Base-by-base conservation (phyloP, 495 filamentous ascomycete species). In the Aspergillus steynii region DNA sequence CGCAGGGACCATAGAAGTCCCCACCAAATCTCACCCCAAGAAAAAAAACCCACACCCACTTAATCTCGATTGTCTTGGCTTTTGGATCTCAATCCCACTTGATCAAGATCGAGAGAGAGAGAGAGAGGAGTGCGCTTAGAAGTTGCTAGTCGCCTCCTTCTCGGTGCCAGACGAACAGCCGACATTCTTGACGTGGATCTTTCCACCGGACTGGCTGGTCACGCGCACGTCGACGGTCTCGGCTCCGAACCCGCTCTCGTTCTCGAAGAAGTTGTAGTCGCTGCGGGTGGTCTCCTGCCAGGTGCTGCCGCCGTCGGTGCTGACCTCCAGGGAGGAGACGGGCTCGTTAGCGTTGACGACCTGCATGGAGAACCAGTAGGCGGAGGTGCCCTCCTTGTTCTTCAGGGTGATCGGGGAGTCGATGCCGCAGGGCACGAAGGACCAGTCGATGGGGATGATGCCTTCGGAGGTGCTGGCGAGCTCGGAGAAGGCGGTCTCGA, bases 231-330 rank as follows among this genome's bases (percentile, higher is more conserved):
- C 76, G 3, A 86, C 81, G 20, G 64, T 81, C 5, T 77, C 74
- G 0, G 75, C 78, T 0, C 82, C 80, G 58, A 85, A 84, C 0
- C 85, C 85, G 47, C 73, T 74, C 1, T 66, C 28, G 58, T 82
- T 77, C 75, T 86, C 81, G 59, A 88, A 88, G 74, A 77, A 88
- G 73, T 88, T 88, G 65, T 88, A 87, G 28, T 70, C 69, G 32
- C 74, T 69, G 7, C 84, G 66, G 2, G 75, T 77, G 3, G 83
- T 83, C 29, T 60, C 52, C 65, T 78, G 66, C 83, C 83, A 88
- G 14, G 74, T 80, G 50, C 63, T 76, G 25, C 83, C 84, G 27
- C 79, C 75, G 64, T 87, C 79, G n/a, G 79, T 85, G 56, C 78
- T 82, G 55, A 86, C 82, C 62, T 88, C 83, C 15, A 88, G 70